Evolutionary conservation across 306 rosid genomes (phyloP).

Genomic region (Carpinus viminea): DNA sequence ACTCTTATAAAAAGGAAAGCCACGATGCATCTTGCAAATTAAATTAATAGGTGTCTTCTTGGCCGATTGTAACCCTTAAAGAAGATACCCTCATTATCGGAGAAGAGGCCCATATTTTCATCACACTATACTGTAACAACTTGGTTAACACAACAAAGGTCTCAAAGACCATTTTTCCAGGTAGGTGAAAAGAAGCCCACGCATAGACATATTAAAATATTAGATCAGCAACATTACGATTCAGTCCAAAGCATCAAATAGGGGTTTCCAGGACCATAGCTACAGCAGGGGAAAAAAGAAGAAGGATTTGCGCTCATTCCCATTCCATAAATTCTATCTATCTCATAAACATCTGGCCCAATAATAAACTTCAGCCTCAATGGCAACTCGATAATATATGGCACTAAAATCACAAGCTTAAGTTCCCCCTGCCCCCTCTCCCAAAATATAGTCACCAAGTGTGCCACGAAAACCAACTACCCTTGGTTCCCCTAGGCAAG

Average conservation of each 20-base stretch:
- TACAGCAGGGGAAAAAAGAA: too few relatives aligned
- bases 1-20: too few relatives aligned
- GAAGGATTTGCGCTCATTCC: background rate
- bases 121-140: too few relatives aligned
- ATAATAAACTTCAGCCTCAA: background rate
- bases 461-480: background rate
- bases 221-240: background rate
- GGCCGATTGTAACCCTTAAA: too few relatives aligned
- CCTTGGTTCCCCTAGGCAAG: background rate
- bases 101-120: too few relatives aligned
- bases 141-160: too few relatives aligned
- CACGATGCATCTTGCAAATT: too few relatives aligned
- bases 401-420: background rate
- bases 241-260: background rate
- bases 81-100: too few relatives aligned
- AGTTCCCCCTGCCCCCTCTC: background rate
- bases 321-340: background rate
- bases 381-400: background rate
- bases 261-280: background rate
- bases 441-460: too few relatives aligned
- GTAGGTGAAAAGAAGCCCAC: background rate
- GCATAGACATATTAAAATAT: background rate
- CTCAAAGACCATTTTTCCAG: too few relatives aligned
- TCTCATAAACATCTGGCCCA: background rate
- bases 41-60: too few relatives aligned